A percentile compares a stretch with the other conserved stretches of the same genome.
phyloP scores from a whole-genome alignment of 2,329 filamentous ascomycete species.

The Fusarium nanum region DNA sequence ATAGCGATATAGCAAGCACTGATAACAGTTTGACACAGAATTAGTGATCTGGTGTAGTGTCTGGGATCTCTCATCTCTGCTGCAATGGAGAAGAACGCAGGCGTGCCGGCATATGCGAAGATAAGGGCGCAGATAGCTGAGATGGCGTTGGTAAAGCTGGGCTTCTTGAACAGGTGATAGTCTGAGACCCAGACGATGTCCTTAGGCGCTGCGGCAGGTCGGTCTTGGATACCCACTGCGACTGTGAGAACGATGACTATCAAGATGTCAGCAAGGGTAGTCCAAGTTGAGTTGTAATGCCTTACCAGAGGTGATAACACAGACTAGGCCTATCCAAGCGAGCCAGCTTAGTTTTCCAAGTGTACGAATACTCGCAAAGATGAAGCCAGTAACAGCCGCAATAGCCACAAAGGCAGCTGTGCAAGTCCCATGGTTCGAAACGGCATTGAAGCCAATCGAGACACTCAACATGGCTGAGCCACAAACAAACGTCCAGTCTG shows the following conservation, averaged over 20 bases:
- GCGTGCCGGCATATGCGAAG: conserved; percentile 54
- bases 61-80: conserved; percentile 52
- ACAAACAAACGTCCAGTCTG: conserved; percentile 42
- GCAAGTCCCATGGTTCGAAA: conserved; percentile 54
- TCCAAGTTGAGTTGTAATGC: rapidly evolving
- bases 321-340: conserved; percentile 44
- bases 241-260: conserved; percentile 37
- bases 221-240: conserved; percentile 38
- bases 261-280: background rate
- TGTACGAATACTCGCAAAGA: conserved; percentile 49
- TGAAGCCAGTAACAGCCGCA: conserved; percentile 46
- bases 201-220: conserved; percentile 30
- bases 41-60: conserved; percentile 44
- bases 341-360: conserved; percentile 50
- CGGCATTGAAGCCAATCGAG: conserved; percentile 55
- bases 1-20: conserved; percentile 51
- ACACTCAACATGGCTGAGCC: conserved; percentile 45
- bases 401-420: conserved; percentile 56
- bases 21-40: conserved; percentile 47
- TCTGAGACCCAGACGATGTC: conserved; percentile 47
- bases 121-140: conserved; percentile 50
- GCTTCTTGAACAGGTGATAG: conserved; percentile 48
- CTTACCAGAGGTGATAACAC: conserved; percentile 32
- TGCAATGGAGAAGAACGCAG: conserved; percentile 50
- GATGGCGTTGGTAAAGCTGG: conserved; percentile 49